phyloP scores from a whole-genome alignment of 306 rosid genomes.

The Abrus precatorius region DNA sequence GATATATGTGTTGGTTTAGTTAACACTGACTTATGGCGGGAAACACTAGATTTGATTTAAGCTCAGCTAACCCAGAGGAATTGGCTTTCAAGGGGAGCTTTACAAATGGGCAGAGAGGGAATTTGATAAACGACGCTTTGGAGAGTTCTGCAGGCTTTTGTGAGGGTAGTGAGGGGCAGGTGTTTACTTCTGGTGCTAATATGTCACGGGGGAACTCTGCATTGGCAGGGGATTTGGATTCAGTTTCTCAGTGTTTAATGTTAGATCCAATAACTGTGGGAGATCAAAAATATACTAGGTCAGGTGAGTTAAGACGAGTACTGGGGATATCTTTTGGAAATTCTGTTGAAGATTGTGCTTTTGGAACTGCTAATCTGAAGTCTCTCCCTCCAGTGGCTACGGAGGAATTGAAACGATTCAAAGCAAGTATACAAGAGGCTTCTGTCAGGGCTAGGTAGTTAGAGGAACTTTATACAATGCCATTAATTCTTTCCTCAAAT shows the following conservation, averaged over 20 bases:
- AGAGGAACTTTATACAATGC: constrained; percentile 40
- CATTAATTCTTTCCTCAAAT: constrained; percentile 39
- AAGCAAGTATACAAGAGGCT: constrained; percentile 65
- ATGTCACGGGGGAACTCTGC: constrained; percentile 62
- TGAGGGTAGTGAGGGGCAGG: constrained; percentile 64
- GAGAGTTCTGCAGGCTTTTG: constrained; percentile 73
- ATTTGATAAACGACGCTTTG: constrained; percentile 56
- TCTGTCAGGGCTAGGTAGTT: constrained; percentile 80
- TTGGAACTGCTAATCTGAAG: constrained; percentile 72
- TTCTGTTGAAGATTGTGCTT: constrained; percentile 66
- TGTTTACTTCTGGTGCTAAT: constrained; percentile 59
- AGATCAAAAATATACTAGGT: constrained; percentile 58
- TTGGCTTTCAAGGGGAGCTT: constrained; percentile 59
- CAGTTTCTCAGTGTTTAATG: constrained; percentile 61
- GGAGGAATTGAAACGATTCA: constrained; percentile 76
- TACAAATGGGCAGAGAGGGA: constrained; percentile 64
- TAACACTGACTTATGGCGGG: constrained; percentile 70
- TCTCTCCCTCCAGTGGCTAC: constrained; percentile 64
- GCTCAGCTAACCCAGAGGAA: constrained; percentile 67
- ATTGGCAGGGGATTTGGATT: constrained; percentile 59
- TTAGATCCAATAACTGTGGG: constrained; percentile 73
- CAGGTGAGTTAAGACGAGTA: constrained; percentile 68
- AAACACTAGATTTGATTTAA: constrained; percentile 67
- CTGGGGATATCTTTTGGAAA: constrained; percentile 69
- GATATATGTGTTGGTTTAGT: constrained; percentile 48